These are phyloP conservation scores for Russula ochroleuca DNA, from an alignment of 768 basidiomycete species.

Conservation along the genomic window DNA sequence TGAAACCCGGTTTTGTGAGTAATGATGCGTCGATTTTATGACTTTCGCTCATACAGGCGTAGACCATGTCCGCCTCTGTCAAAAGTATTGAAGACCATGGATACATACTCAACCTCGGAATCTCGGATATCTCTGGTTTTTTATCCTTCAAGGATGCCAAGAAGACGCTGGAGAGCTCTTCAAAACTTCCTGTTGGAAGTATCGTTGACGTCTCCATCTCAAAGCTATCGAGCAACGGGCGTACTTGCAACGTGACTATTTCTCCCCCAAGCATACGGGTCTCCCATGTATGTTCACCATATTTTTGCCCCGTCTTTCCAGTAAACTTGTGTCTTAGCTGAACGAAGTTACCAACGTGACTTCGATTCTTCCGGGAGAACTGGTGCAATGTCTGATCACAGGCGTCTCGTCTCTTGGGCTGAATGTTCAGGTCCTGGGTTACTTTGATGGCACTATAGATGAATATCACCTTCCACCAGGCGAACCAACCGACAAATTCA, in stretches of 20 bases:
- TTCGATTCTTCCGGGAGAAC: slow-evolving; percentile 80
- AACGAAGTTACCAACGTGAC: slow-evolving; percentile 73
- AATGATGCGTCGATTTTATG: slow-evolving; percentile 10
- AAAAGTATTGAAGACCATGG: slow-evolving; percentile 93
- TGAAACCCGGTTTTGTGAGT: slow-evolving; percentile 73
- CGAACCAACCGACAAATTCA: slow-evolving; percentile 43
- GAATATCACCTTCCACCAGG: slow-evolving; percentile 63
- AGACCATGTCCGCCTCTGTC: slow-evolving; percentile 75
- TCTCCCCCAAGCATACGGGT: slow-evolving; percentile 47
- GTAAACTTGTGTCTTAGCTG: slow-evolving; percentile 41
- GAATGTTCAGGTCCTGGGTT: slow-evolving; percentile 85
- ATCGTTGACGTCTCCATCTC: slow-evolving; percentile 63
- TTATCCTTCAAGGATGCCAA: slow-evolving; percentile 70
- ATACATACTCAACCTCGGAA: slow-evolving; percentile 81
- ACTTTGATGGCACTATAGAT: slow-evolving; percentile 88
- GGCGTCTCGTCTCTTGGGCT: slow-evolving; percentile 68
- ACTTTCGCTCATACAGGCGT: slow-evolving; percentile 12
- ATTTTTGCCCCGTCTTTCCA: slow-evolving; percentile 1
- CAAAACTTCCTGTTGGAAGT: slow-evolving; percentile 56
- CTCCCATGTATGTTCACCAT: slow-evolving; percentile 47
- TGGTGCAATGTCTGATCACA: slow-evolving; percentile 81
- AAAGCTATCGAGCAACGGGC: slow-evolving; percentile 68
- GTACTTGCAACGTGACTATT: slow-evolving; percentile 67
- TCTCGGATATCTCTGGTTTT: slow-evolving; percentile 78
- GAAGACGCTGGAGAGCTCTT: slow-evolving; percentile 35